phyloP scores from a whole-genome alignment of 2,329 filamentous ascomycete genomes.

The Emericellopsis cladophorae region DNA sequence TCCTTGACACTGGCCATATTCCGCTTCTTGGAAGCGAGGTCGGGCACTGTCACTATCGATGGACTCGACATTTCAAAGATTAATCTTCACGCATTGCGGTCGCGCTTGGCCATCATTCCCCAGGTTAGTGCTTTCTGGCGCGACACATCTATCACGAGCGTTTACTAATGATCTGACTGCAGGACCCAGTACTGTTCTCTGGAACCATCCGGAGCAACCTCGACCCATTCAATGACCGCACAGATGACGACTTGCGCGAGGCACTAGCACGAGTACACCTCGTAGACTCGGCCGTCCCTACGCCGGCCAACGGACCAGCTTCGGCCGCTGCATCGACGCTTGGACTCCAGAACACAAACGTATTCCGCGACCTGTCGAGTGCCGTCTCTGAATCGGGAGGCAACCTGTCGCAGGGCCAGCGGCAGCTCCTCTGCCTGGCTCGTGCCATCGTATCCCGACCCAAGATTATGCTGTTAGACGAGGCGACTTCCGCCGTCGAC shows the following conservation, averaged over 20 bases:
- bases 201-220: constrained; percentile 67
- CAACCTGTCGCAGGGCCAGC: constrained; percentile 65
- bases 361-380: constrained; percentile 49
- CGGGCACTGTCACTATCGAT: constrained; percentile 57
- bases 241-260: constrained; percentile 55
- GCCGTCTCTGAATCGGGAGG: constrained; percentile 59
- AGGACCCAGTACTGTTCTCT: constrained; percentile 72
- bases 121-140: constrained; percentile 22
- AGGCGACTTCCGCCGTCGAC: constrained; percentile 68
- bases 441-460: constrained; percentile 60
- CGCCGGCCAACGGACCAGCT: constrained; percentile 21
- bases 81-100: constrained; percentile 55
- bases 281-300: constrained; percentile 27
- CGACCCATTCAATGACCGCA: constrained; percentile 62
- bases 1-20: constrained; percentile 65
- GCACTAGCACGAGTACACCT: constrained; percentile 60
- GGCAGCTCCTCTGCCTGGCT: constrained; percentile 63
- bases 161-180: neutral
- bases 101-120: constrained; percentile 69
- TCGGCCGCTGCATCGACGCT: constrained; percentile 18
- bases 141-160: neutral
- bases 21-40: constrained; percentile 59
- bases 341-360: constrained; percentile 43
- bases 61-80: constrained; percentile 64
- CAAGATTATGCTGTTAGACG: constrained; percentile 69